Conservation (phyloP, 352 stramenopile species). For the Globisporangium nagaii region DNA sequence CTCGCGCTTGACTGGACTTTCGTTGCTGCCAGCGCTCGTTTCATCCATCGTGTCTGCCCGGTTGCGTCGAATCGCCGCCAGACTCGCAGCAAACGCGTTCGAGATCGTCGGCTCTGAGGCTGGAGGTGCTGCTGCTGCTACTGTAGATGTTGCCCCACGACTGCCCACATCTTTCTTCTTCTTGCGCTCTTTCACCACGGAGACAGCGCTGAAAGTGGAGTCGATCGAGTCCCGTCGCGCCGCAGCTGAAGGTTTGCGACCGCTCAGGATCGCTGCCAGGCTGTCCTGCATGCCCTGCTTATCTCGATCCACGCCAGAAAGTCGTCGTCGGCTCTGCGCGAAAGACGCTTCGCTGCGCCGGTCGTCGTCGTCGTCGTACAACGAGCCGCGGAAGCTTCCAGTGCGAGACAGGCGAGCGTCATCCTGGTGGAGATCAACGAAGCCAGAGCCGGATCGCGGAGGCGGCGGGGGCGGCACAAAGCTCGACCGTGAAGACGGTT, state of each 20-base stretch:
- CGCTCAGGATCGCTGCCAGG: conserved; percentile 58
- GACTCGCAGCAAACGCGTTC: conserved; percentile 68
- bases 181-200: conserved; percentile 17
- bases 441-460: conserved; percentile 8
- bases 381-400: conserved; percentile 48
- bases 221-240: conserved; percentile 53
- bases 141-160: conserved; percentile 1
- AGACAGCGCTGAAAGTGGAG: conserved; percentile 30
- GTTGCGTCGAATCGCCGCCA: conserved; percentile 69
- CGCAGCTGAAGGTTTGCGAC: conserved; percentile 16
- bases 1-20: conserved; percentile 15
- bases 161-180: conserved; percentile 11
- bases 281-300: conserved; percentile 50
- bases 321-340: conserved; percentile 29
- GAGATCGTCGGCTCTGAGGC: conserved; percentile 29
- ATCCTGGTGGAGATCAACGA: conserved; percentile 9
- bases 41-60: conserved; percentile 60
- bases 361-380: conserved; percentile 34
- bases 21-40: conserved; percentile 11
- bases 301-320: conserved; percentile 32
- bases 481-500: conserved; percentile 1
- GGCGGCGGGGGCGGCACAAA: conserved; percentile 13
- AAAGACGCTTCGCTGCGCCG: conserved; percentile 35
- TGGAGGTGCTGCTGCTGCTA: not conserved
- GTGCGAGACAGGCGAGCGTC: conserved; percentile 36